These are phyloP conservation scores for Dichotomocladium elegans DNA, from an alignment of 371 early-diverging fungal species.

Conservation along the genomic window DNA sequence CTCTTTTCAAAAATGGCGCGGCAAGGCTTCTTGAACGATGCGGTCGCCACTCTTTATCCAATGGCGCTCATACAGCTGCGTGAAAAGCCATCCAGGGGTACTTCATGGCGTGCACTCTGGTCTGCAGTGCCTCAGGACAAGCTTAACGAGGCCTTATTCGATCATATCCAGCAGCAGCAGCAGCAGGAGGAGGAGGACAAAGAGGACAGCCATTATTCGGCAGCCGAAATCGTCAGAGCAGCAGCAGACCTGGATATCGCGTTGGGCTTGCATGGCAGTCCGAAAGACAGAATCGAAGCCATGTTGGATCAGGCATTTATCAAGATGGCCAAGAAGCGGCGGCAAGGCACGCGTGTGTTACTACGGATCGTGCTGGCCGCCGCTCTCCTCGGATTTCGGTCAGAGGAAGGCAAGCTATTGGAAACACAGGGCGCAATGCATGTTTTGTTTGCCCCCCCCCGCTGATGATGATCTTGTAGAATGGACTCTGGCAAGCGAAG, in stretches of 20 bases:
- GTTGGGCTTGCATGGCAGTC: too few species aligned
- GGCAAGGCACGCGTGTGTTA: not conserved
- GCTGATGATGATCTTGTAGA: too few species aligned
- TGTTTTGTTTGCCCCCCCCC: too few species aligned
- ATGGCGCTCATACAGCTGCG: conserved; percentile 6
- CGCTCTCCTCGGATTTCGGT: not conserved
- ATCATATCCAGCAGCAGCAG: not conserved
- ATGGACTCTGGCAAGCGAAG: not conserved
- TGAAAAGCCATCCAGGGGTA: not conserved
- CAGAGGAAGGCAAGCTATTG: too few species aligned
- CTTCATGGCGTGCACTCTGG: not conserved
- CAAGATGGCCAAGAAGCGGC: not conserved
- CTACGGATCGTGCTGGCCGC: not conserved
- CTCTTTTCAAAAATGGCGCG: conserved; percentile 24
- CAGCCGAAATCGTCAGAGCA: not conserved
- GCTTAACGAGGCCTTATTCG: not conserved
- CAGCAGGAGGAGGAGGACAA: too few species aligned
- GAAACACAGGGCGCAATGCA: too few species aligned
- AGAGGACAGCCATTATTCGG: too few species aligned
- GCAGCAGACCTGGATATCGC: not conserved
- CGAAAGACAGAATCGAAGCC: not conserved
- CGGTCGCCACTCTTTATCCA: conserved; percentile 19
- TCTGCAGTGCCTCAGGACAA: not conserved
- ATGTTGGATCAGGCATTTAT: not conserved
- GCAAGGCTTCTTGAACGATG: conserved; percentile 25